Evolutionary conservation across 1,284 basidiomycete species (phyloP).

Genomic region (Phenoliferia sp.): DNA sequence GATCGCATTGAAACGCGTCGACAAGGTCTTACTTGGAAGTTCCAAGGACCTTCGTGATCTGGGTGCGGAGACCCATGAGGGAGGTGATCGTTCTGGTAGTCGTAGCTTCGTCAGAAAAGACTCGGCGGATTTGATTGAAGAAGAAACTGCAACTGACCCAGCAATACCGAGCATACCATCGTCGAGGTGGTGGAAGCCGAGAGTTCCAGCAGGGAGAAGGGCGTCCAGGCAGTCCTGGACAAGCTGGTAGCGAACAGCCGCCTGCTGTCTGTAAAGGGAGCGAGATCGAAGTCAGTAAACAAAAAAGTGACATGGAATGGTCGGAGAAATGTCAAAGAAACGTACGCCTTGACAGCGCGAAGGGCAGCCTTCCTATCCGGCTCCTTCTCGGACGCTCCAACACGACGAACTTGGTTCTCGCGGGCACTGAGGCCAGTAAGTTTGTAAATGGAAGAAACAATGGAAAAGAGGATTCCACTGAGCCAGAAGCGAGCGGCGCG

Average conservation of each 20-base stretch:
- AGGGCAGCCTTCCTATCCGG: slow-evolving; percentile 61
- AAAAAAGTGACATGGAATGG: neutral
- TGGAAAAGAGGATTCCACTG: slow-evolving; percentile 58
- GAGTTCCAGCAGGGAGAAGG: slow-evolving; percentile 80
- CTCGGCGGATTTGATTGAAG: neutral
- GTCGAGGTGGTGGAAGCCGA: slow-evolving; percentile 72
- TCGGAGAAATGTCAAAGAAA: too few relatives aligned
- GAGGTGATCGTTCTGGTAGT: slow-evolving; percentile 44
- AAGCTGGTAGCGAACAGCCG: slow-evolving; percentile 67
- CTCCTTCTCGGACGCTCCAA: slow-evolving; percentile 50
- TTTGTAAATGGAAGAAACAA: slow-evolving; percentile 35
- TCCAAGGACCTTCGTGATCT: slow-evolving; percentile 34
- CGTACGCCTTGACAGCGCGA: slow-evolving; percentile 56
- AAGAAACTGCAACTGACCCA: slow-evolving; percentile 55
- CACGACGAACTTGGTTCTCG: slow-evolving; percentile 26
- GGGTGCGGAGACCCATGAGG: slow-evolving; percentile 46
- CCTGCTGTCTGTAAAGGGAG: slow-evolving; percentile 55
- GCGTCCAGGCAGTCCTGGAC: slow-evolving; percentile 74
- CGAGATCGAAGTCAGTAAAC: neutral
- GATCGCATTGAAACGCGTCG: too few relatives aligned
- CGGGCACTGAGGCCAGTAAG: slow-evolving; percentile 24
- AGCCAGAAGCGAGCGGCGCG: slow-evolving; percentile 86
- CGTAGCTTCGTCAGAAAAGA: neutral
- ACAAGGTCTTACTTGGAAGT: slow-evolving; percentile 4
- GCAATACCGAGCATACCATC: slow-evolving; percentile 80